Base-by-base conservation (phyloP, 306 rosid species). In the Alnus glutinosa region DNA sequence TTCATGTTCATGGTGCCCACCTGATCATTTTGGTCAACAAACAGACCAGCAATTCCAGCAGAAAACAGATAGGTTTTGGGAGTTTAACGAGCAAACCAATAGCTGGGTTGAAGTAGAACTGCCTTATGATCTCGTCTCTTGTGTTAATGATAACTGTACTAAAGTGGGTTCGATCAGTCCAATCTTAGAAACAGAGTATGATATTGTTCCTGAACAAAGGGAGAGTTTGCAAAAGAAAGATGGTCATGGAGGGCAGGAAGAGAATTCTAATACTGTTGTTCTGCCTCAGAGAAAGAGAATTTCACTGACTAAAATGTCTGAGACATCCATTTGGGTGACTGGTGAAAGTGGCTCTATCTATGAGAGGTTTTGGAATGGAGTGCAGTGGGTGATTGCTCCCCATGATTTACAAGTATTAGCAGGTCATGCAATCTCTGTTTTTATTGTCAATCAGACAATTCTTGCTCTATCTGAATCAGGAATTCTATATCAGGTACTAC, bases 301-400 rank as follows among this genome's bases (percentile, higher is more conserved):
- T 79, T 94, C 97, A 3, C 85, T 94, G 95, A 91, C 88, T 75
- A 91, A 74, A 87, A 81, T 94, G 88, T 89, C 93, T 39, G 97
- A 89, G 55, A 80, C 84, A 59, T 92, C 97, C n/a, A 72, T 91
- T 55, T 94, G 97, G 98, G 72, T 94, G 73, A 94, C 91, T 77
- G 95, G 95, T 76, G 90, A 85, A 82, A 94, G 97, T 87, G 98
- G 98, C 3, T 89, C 89, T 7, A 94, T 94, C 63, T 92, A 88
- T 82, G 98, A 94, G 92, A 92, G 97, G 88, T 91, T 89, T 83
- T 94, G 97, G 98, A 94, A 94, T 88, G 97, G 95, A 75, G 82
- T 91, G n/a, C 97, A 92, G 82, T 94, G 98, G 97, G 95, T 90
- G 52, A 49, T 89, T 59, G 93, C 97, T 71, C 97, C 98, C 28